Evolutionary conservation across 2,329 filamentous ascomycete genomes (phyloP), one percentile per base, ranked within the genome.

Genomic region (Pestalotiopsis fici): DNA sequence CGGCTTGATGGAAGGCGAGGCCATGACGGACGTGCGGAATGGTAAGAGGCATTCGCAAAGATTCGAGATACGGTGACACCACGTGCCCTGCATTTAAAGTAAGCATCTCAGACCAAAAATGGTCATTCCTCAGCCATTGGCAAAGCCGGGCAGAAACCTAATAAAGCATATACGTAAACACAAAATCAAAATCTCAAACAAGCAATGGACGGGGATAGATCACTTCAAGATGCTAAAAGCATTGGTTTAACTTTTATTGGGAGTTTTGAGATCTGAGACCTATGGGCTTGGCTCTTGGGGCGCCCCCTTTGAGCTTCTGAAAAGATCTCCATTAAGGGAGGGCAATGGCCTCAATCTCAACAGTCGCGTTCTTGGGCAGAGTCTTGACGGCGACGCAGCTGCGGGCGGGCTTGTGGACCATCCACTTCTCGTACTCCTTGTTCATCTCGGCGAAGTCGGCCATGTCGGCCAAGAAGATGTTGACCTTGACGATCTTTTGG

Each of bases 381-480:
- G 93, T 90, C 86, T 96, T 95, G 71, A 97, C 95, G 4, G 94
- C 94, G 65, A 97, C 93, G 78, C 94, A 97, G 82, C 91, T 94
- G 73, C 93, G 88, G n/a, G 93, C 92, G 23, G 94, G 94, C 87
- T 94, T 95, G 83, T 93, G 91, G 68, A 86, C 82, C 80, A 95
- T 95, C 86, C 90, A 94, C 82, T 94, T 91, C 80, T 90, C 91
- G 80, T 96, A 97, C 76, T 93, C 91, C 72, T 86, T 86, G 82
- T 97, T 97, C 92, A 97, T 94, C 78, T 90, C 89, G 62, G 87
- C 90, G 78, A 98, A 98, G 82, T 96, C 87, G 70, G 86, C 88
- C 95, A 98, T 98, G 81, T 97, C 92, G 63, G 92, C 91, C 69
- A 98, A 83, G 87, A 98, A 98, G 77, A 97, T 91, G 78, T 90